These are phyloP conservation scores for Xylaria multiplex DNA, from an alignment of 2,329 filamentous ascomycete genomes.

Conservation along the genomic window DNA sequence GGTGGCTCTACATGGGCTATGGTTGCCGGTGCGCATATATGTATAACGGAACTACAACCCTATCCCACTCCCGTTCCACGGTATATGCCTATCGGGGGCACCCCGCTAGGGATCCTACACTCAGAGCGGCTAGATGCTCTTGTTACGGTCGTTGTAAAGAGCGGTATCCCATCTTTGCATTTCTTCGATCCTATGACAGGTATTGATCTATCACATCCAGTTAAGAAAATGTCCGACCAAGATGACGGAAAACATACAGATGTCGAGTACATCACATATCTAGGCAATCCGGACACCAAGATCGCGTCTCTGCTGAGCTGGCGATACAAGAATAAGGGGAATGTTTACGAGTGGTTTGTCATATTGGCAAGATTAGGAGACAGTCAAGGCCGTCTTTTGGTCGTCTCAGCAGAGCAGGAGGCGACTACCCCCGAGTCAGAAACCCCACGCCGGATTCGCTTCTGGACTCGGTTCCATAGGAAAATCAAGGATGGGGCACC, in stretches of 20 bases:
- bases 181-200: conserved; percentile 69
- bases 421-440: conserved; percentile 39
- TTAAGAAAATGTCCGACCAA: conserved; percentile 39
- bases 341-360: conserved; percentile 70
- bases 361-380: conserved; percentile 58
- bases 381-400: conserved; percentile 62
- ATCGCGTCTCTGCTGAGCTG: conserved; percentile 73
- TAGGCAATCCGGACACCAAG: conserved; percentile 67
- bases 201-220: conserved; percentile 59
- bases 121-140: conserved; percentile 63
- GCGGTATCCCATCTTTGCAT: conserved; percentile 59
- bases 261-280: conserved; percentile 62
- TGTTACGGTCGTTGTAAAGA: conserved; percentile 61
- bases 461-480: conserved; percentile 59
- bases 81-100: conserved; percentile 50
- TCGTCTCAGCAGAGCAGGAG: conserved; percentile 60
- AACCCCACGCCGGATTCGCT: conserved; percentile 55
- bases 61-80: conserved; percentile 48
- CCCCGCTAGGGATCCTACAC: conserved; percentile 64
- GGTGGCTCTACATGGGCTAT: conserved; percentile 60
- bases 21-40: conserved; percentile 60
- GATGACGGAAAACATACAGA: conserved; percentile 47
- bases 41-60: conserved; percentile 63
- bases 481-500: conserved; percentile 62
- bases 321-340: conserved; percentile 66